Conservation (phyloP, 2,329 filamentous ascomycete genomes). For the Ophiostoma tasmaniense region DNA sequence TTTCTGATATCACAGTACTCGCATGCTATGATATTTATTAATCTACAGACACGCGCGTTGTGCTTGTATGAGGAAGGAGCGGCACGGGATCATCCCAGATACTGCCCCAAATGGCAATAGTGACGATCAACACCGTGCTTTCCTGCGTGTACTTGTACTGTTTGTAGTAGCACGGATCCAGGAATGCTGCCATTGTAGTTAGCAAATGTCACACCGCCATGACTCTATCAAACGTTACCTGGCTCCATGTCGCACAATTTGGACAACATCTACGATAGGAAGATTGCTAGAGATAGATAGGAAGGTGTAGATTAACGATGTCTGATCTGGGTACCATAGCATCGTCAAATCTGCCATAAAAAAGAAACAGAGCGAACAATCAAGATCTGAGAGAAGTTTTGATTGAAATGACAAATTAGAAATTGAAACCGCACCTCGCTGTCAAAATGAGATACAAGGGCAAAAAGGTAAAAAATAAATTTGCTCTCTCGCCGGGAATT, state of each 20-base stretch:
- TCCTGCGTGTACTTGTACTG: neutral
- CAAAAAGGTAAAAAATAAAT: neutral
- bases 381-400: neutral
- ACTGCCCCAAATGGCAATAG: neutral
- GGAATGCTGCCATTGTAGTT: neutral
- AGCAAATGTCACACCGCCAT: neutral
- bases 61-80: neutral
- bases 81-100: neutral
- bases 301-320: neutral
- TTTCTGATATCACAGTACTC: neutral
- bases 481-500: conserved; percentile 4
- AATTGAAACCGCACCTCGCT: neutral
- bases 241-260: neutral
- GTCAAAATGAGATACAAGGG: neutral
- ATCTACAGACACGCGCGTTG: neutral
- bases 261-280: neutral
- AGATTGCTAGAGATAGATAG: neutral
- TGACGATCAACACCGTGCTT: neutral
- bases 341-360: neutral
- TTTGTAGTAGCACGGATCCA: neutral
- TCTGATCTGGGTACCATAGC: neutral
- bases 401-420: neutral
- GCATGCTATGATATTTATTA: neutral
- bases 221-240: conserved; percentile 1
- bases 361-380: neutral